These are phyloP conservation scores for Bruguiera hainesii DNA, from an alignment of 441 rosid genomes.

Conservation along the genomic window DNA sequence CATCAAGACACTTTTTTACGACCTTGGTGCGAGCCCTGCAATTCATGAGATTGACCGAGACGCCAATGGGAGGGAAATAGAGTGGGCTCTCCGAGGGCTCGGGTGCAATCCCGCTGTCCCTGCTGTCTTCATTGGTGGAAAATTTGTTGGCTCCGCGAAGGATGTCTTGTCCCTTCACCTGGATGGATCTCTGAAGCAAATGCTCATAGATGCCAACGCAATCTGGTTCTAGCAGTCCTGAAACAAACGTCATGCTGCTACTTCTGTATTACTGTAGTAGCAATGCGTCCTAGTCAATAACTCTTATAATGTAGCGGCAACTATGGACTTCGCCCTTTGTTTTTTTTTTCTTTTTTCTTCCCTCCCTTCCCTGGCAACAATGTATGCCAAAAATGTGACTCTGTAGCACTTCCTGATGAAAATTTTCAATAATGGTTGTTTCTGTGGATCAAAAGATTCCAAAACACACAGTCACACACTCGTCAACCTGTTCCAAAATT, in stretches of 20 bases:
- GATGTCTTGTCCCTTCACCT: conserved; percentile 81
- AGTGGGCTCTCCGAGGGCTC: conserved; percentile 55
- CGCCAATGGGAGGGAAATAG: conserved; percentile 70
- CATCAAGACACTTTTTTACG: conserved; percentile 79
- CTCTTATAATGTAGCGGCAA: conserved; percentile 16
- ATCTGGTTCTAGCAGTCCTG: conserved; percentile 67
- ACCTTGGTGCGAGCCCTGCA: conserved; percentile 87
- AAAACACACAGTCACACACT: background rate
- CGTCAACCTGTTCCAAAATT: background rate
- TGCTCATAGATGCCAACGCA: conserved; percentile 84
- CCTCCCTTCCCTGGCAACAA: conserved; percentile 26
- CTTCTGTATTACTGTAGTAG: background rate
- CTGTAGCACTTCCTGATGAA: background rate
- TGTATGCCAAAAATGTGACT: conserved; percentile 15
- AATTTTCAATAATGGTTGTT: background rate
- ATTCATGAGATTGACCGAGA: conserved; percentile 84
- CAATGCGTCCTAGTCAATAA: background rate
- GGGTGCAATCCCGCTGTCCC: conserved; percentile 76
- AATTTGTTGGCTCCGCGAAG: conserved; percentile 70
- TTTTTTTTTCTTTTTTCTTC: background rate
- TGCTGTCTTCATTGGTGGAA: conserved; percentile 88
- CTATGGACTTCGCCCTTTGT: conserved; percentile 25
- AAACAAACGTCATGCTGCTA: background rate
- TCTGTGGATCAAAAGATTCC: background rate
- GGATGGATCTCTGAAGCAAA: conserved; percentile 74